phyloP scores from a whole-genome alignment of 202 grass and related monocot genomes.

The Bolboschoenoplectus hybrid region DNA sequence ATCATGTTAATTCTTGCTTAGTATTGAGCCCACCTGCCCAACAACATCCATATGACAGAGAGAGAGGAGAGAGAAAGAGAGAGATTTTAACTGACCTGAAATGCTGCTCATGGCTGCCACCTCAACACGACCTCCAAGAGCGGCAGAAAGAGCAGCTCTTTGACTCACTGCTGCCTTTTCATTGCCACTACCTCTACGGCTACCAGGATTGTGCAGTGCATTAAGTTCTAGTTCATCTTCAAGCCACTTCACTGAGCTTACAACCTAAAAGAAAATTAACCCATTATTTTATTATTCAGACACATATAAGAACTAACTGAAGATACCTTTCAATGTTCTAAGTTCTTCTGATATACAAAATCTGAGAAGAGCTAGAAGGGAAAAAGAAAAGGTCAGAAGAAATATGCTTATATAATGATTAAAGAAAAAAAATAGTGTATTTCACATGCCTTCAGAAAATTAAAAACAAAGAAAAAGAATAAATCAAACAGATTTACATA shows the following conservation, averaged over 20 bases:
- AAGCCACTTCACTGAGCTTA: conserved; percentile 98
- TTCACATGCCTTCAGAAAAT: background rate
- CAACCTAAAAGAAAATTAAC: conserved; percentile 68
- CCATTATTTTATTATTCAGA: background rate
- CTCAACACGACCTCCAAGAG: conserved; percentile 95
- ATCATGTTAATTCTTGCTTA: background rate
- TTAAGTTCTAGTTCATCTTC: conserved; percentile 99
- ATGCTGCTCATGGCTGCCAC: conserved; percentile 92
- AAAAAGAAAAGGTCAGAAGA: background rate
- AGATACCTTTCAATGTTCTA: background rate
- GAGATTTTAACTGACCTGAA: conserved; percentile 78
- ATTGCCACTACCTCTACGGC: conserved; percentile 74
- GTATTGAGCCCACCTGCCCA: background rate
- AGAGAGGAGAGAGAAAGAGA: background rate
- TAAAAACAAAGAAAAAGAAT: background rate
- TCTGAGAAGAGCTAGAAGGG: background rate
- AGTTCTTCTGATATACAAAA: background rate
- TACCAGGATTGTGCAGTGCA: conserved; percentile 91
- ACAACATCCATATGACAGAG: conserved; percentile 29
- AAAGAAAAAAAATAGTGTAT: background rate
- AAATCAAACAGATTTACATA: conserved; percentile 16
- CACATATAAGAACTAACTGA: background rate
- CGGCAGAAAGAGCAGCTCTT: conserved; percentile 90
- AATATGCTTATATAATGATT: conserved; percentile 8
- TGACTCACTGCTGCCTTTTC: conserved; percentile 90